A percentile compares a stretch with the other conserved stretches of the same genome.
These are phyloP conservation scores for Casuarina cunninghamiana DNA, from an alignment of 306 rosid species.

Conservation along the genomic window DNA sequence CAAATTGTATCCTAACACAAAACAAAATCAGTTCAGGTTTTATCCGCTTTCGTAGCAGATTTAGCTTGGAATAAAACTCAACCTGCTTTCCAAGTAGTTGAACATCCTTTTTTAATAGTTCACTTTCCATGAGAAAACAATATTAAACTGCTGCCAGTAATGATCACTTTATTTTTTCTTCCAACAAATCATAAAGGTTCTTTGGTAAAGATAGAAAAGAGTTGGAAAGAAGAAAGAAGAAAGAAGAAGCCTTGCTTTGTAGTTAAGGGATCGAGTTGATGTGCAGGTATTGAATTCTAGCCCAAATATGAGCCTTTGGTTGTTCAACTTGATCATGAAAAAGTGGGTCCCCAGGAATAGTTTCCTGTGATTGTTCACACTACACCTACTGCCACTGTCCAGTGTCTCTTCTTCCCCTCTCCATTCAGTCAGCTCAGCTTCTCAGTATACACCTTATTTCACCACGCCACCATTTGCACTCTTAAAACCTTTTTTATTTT, in stretches of 20 bases:
- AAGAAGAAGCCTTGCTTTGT: slow-evolving; percentile 11
- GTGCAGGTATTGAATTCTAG: background rate
- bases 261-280: slow-evolving; percentile 19
- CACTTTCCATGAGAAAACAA: background rate
- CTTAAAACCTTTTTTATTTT: too few relatives aligned
- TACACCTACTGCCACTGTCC: background rate
- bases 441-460: too few relatives aligned
- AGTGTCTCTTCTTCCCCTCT: background rate
- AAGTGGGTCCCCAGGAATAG: slow-evolving; percentile 1
- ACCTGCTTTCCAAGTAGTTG: background rate
- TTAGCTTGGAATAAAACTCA: background rate
- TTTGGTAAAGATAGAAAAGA: background rate
- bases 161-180: background rate
- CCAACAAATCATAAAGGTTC: background rate
- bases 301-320: slow-evolving; percentile 3
- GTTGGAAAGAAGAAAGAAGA: background rate
- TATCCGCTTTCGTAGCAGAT: too few relatives aligned
- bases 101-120: background rate
- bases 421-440: background rate
- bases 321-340: slow-evolving; percentile 8
- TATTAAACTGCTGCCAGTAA: background rate
- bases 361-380: background rate
- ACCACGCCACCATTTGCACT: too few relatives aligned
- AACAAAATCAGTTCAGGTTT: background rate
- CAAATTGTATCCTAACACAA: too few relatives aligned